Conservation (phyloP, 2,329 filamentous ascomycete species). For the Amesomyces nigricolor region DNA sequence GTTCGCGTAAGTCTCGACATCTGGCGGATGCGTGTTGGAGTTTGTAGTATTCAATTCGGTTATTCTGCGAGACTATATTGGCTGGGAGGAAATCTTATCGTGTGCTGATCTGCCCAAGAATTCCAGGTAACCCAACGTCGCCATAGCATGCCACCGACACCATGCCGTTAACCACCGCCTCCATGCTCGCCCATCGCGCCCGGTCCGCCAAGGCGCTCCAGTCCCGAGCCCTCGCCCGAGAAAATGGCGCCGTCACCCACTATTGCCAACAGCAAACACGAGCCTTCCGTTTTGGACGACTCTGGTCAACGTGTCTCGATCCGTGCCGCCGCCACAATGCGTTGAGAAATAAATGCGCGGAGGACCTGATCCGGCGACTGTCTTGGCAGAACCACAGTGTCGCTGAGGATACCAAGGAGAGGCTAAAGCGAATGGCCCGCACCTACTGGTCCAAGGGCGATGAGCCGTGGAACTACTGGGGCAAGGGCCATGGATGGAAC, state of each 20-base stretch:
- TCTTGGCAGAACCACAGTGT: slow-evolving; percentile 41
- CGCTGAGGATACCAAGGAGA: slow-evolving; percentile 33
- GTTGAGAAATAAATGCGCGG: slow-evolving; percentile 42
- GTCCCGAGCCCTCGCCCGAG: slow-evolving; percentile 6
- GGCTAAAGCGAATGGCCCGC: slow-evolving; percentile 39
- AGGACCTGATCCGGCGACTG: slow-evolving; percentile 40
- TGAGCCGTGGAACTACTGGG: slow-evolving; percentile 15
- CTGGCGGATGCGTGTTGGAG: too few relatives aligned
- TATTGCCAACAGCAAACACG: slow-evolving; percentile 41
- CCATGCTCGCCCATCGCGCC: slow-evolving; percentile 28
- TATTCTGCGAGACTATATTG: too few relatives aligned
- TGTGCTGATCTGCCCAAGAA: slow-evolving; percentile 10
- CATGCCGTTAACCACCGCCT: slow-evolving; percentile 34
- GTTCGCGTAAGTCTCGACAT: slow-evolving; percentile 19
- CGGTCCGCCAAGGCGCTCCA: slow-evolving; percentile 24
- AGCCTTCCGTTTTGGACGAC: slow-evolving; percentile 41
- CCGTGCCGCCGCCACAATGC: slow-evolving; percentile 38
- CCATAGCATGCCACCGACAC: slow-evolving; percentile 15
- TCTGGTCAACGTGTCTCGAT: slow-evolving; percentile 42
- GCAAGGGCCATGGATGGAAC: not conserved
- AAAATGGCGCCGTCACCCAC: slow-evolving; percentile 21
- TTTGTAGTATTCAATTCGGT: too few relatives aligned
- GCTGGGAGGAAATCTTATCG: too few relatives aligned
- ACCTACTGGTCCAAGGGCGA: slow-evolving; percentile 33
- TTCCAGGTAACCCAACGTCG: slow-evolving; percentile 13